These are phyloP conservation scores for Takakia lepidozioides DNA, from an alignment of 225 moss, liverwort and hornwort genomes.

Conservation along the genomic window DNA sequence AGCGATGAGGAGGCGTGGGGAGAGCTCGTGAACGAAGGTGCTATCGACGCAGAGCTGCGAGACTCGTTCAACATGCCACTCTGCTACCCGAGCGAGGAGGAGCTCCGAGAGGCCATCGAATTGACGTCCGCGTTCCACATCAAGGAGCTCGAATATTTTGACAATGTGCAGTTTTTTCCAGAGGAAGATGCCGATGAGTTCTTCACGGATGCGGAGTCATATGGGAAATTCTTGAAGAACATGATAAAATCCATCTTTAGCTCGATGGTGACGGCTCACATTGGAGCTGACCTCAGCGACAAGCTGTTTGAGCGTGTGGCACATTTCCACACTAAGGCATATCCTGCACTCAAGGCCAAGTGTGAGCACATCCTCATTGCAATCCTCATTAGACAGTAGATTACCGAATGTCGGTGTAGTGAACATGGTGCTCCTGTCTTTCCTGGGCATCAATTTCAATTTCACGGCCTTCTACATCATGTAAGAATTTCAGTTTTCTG, in stretches of 20 bases:
- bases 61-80: constrained; percentile 1
- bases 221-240: constrained; percentile 5
- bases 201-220: constrained; percentile 22
- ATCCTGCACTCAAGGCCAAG: too few relatives aligned
- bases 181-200: too few relatives aligned
- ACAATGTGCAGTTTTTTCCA: too few relatives aligned
- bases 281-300: constrained; percentile 9
- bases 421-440: too few relatives aligned
- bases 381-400: too few relatives aligned
- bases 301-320: constrained; percentile 15
- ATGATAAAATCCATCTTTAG: background rate
- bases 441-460: too few relatives aligned
- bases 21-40: constrained; percentile 3
- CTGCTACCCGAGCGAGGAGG: background rate
- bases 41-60: background rate
- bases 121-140: background rate
- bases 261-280: constrained; percentile 8
- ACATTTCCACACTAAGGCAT: too few relatives aligned
- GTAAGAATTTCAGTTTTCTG: too few relatives aligned
- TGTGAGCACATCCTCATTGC: too few relatives aligned
- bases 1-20: background rate
- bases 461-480: too few relatives aligned
- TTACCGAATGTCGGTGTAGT: too few relatives aligned
- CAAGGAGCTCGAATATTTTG: constrained; percentile 1
- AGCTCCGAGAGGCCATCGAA: background rate